Percentiles rank a stretch among this genome's conserved stretches.
These are phyloP conservation scores for Cynanchum wilfordii DNA, from an alignment of 257 asterid species.

Conservation along the genomic window DNA sequence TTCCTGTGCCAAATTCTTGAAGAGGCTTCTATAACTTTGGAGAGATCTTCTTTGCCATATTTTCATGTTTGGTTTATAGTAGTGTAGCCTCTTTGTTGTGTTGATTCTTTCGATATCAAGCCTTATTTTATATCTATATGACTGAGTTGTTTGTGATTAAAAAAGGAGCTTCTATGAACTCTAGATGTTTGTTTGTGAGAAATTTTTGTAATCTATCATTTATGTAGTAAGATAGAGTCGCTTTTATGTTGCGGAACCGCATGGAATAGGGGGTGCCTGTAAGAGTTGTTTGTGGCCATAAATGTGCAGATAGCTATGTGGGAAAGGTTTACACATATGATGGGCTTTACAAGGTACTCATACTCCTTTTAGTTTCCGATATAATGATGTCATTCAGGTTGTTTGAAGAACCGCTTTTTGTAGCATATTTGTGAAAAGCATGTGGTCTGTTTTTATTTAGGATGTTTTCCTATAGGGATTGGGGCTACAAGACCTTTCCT, in stretches of 20 bases:
- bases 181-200: constrained; percentile 1
- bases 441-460: not conserved
- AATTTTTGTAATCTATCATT: too few species aligned
- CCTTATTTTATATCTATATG: not conserved
- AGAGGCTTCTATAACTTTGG: not conserved
- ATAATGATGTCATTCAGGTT: not conserved
- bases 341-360: too few species aligned
- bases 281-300: too few species aligned
- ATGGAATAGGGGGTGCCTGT: too few species aligned
- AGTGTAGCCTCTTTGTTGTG: not conserved
- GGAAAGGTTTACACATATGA: too few species aligned
- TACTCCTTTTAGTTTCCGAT: not conserved
- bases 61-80: not conserved
- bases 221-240: too few species aligned
- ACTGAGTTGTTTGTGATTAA: not conserved
- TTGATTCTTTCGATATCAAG: not conserved
- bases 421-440: not conserved
- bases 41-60: not conserved
- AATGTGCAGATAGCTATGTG: too few species aligned
- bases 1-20: not conserved
- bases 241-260: too few species aligned
- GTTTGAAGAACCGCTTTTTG: not conserved
- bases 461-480: not conserved
- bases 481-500: not conserved
- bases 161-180: not conserved